These are phyloP conservation scores for Linum lewisii DNA, from an alignment of 345 rosid species.

Conservation along the genomic window DNA sequence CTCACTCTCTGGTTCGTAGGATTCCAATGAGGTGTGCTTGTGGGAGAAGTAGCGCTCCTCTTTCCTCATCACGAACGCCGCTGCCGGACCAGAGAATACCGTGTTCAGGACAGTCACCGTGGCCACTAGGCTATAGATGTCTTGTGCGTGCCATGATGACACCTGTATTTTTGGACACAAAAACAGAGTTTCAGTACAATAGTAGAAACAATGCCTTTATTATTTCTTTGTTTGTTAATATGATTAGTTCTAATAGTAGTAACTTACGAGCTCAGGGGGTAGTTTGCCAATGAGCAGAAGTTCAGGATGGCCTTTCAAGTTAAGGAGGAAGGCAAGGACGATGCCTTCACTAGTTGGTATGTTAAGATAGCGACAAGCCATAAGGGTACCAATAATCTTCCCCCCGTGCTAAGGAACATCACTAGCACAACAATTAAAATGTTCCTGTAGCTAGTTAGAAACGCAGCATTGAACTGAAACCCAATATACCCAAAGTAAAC, in stretches of 20 bases:
- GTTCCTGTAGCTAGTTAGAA: background rate
- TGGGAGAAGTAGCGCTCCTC: background rate
- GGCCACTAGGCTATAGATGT: too few species aligned
- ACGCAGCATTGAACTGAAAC: background rate
- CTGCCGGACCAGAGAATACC: too few species aligned
- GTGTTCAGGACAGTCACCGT: too few species aligned
- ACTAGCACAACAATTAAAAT: background rate
- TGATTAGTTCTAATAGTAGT: too few species aligned
- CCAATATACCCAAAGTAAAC: conserved; percentile 4
- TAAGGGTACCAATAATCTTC: background rate
- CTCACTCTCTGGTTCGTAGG: conserved; percentile 1
- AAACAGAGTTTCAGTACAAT: too few species aligned
- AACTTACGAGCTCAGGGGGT: background rate
- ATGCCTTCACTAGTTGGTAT: background rate
- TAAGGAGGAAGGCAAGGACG: conserved; percentile 2
- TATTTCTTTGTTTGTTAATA: too few species aligned
- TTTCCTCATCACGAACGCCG: too few species aligned
- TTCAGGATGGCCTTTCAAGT: conserved; percentile 3
- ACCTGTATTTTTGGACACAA: too few species aligned
- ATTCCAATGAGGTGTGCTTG: background rate
- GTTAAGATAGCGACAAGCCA: background rate
- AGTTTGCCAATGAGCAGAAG: background rate
- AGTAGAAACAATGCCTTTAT: too few species aligned
- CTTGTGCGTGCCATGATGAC: too few species aligned
- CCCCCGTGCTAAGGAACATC: conserved; percentile 2